Evolutionary conservation across 768 basidiomycete genomes (phyloP).

Genomic region (Tubosaeta brunneosetosa): DNA sequence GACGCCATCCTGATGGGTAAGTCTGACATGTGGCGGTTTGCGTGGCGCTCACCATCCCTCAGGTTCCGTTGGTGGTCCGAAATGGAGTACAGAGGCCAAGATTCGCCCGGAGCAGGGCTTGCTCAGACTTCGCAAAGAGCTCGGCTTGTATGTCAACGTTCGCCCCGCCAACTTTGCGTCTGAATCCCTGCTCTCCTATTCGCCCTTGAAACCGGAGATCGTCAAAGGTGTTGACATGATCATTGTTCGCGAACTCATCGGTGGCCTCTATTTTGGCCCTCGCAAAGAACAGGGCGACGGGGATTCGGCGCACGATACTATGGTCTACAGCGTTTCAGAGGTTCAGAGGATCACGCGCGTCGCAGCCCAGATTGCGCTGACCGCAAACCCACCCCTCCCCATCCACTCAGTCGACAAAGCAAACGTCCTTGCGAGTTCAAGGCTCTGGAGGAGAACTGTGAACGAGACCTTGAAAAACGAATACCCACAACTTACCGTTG

Average conservation of each 20-base stretch:
- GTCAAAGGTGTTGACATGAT: constrained; percentile 87
- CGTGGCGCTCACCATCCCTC: constrained; percentile 2
- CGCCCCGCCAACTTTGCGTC: constrained; percentile 95
- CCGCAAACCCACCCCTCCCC: constrained; percentile 75
- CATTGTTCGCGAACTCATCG: constrained; percentile 93
- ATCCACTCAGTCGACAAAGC: constrained; percentile 98
- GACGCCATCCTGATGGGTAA: constrained; percentile 95
- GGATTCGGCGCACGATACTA: constrained; percentile 84
- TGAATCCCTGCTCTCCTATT: constrained; percentile 79
- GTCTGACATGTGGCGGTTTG: constrained; percentile 11
- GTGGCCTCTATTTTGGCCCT: constrained; percentile 91
- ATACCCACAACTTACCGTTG: constrained; percentile 81
- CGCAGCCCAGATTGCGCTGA: constrained; percentile 86
- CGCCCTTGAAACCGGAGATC: constrained; percentile 83
- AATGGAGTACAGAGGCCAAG: constrained; percentile 89
- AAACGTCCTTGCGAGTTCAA: constrained; percentile 92
- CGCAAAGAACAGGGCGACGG: constrained; percentile 80
- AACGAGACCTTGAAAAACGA: constrained; percentile 79
- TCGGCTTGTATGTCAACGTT: constrained; percentile 97
- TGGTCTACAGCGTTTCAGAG: constrained; percentile 88
- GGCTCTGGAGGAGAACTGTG: constrained; percentile 93
- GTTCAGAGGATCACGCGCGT: constrained; percentile 94
- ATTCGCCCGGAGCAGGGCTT: constrained; percentile 93
- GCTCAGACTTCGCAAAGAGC: constrained; percentile 80
- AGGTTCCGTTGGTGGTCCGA: constrained; percentile 99